Conservation (phyloP, 306 rosid species). For the Rosa rugosa region DNA sequence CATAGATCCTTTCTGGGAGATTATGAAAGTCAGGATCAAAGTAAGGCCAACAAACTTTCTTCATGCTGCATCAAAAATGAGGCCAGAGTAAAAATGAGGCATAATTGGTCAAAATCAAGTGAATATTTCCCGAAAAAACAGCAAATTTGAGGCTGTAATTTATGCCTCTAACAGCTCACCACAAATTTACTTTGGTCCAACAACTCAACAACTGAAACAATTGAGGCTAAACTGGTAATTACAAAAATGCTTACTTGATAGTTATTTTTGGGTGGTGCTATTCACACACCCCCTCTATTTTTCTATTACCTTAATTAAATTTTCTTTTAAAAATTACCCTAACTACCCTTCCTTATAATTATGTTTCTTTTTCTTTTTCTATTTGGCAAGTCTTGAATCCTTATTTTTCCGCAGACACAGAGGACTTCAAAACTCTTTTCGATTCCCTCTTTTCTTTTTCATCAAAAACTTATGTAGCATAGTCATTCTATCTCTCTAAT, state of each 20-base stretch:
- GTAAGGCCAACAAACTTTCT: slow-evolving; percentile 64
- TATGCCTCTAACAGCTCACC: not conserved
- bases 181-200: not conserved
- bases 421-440: too few relatives aligned
- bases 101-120: not conserved
- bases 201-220: not conserved
- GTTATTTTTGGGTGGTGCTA: too few relatives aligned
- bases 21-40: slow-evolving; percentile 75
- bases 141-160: not conserved
- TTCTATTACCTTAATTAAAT: too few relatives aligned
- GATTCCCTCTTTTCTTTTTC: too few relatives aligned
- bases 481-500: too few relatives aligned
- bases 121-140: not conserved
- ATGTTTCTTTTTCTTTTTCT: too few relatives aligned
- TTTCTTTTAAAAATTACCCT: too few relatives aligned
- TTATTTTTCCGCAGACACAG: too few relatives aligned
- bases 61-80: slow-evolving; percentile 47
- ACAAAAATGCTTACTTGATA: not conserved
- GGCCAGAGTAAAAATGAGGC: not conserved
- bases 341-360: too few relatives aligned
- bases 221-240: not conserved
- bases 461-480: too few relatives aligned
- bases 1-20: slow-evolving; percentile 60
- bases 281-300: too few relatives aligned
- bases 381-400: too few relatives aligned